These are phyloP conservation scores for Globisporangium abappressorium DNA, from an alignment of 352 stramenopile species.

Conservation along the genomic window DNA sequence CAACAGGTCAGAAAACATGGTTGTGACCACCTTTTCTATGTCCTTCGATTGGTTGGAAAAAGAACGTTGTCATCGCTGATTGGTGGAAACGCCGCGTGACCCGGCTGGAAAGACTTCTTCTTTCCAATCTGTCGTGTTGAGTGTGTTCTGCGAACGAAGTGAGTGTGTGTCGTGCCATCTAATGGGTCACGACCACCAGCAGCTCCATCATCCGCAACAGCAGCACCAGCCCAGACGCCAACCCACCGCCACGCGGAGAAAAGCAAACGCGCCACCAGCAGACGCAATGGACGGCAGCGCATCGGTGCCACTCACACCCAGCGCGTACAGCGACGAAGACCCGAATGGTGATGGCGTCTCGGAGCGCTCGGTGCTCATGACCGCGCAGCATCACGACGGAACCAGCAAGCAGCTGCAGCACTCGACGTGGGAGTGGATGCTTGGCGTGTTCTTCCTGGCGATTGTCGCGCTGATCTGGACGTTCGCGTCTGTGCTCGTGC, in stretches of 20 bases:
- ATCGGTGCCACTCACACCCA: conserved; percentile 5
- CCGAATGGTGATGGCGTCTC: conserved; percentile 14
- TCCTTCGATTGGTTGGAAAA: conserved; percentile 10
- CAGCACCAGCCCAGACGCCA: conserved; percentile 10
- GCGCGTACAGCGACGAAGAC: conserved; percentile 7
- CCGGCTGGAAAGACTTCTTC: neutral
- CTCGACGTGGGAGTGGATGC: conserved; percentile 59
- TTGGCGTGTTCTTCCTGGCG: conserved; percentile 72
- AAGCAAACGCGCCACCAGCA: neutral
- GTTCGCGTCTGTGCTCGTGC: conserved; percentile 81
- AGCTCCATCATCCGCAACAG: neutral
- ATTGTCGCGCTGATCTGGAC: conserved; percentile 82
- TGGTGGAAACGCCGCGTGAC: neutral
- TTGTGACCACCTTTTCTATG: neutral
- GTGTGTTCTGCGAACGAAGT: conserved; percentile 7
- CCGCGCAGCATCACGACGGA: neutral
- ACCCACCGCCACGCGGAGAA: conserved; percentile 1
- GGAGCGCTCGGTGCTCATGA: conserved; percentile 29
- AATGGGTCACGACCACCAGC: conserved; percentile 12
- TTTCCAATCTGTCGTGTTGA: neutral
- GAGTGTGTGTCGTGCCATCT: neutral
- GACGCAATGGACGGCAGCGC: conserved; percentile 13
- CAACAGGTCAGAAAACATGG: too few species aligned
- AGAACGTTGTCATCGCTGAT: neutral
- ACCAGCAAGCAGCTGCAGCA: conserved; percentile 19